A percentile compares a stretch with the other conserved stretches of the same genome.
phyloP scores from a whole-genome alignment of 305 asterid species.

The Euphrasia arctica region DNA sequence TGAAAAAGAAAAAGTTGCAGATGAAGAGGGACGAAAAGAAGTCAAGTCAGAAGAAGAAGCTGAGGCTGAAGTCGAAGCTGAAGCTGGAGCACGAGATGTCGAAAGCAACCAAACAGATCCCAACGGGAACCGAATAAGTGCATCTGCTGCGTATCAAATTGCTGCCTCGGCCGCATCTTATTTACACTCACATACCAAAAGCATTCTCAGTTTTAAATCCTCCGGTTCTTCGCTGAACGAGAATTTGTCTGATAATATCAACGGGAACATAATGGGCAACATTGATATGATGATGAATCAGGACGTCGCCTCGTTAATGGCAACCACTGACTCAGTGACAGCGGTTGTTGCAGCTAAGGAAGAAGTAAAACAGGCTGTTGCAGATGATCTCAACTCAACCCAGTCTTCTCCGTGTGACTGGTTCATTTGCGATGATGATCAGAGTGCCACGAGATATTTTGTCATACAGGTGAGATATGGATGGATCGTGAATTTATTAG shows the following conservation, averaged over 20 bases:
- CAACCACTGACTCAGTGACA: slow-evolving; percentile 87
- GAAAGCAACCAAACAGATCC: slow-evolving; percentile 30
- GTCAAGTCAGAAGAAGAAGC: slow-evolving; percentile 22
- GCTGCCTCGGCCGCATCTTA: slow-evolving; percentile 97
- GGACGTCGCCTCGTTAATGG: slow-evolving; percentile 75
- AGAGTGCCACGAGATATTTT: slow-evolving; percentile 71
- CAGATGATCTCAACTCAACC: slow-evolving; percentile 80
- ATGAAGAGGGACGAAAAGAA: slow-evolving; percentile 34
- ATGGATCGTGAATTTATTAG: no score
- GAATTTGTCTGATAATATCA: slow-evolving; percentile 21
- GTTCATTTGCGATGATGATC: slow-evolving; percentile 89
- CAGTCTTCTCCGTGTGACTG: slow-evolving; percentile 87
- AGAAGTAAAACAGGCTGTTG: slow-evolving; percentile 98
- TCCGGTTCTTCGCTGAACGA: slow-evolving; percentile 32
- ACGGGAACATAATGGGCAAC: slow-evolving; percentile 20
- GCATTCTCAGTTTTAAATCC: slow-evolving; percentile 55
- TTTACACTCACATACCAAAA: slow-evolving; percentile 77
- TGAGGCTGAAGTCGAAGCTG: slow-evolving; percentile 23
- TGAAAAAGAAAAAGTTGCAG: slow-evolving; percentile 44
- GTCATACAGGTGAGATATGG: slow-evolving; percentile 65
- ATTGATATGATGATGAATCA: slow-evolving; percentile 39
- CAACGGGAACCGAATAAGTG: slow-evolving; percentile 40
- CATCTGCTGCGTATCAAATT: slow-evolving; percentile 73
- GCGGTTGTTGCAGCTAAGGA: slow-evolving; percentile 98
- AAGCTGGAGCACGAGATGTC: slow-evolving; percentile 24